Conservation (phyloP, 495 filamentous ascomycete species). For the Podospora pseudopauciseta region DNA sequence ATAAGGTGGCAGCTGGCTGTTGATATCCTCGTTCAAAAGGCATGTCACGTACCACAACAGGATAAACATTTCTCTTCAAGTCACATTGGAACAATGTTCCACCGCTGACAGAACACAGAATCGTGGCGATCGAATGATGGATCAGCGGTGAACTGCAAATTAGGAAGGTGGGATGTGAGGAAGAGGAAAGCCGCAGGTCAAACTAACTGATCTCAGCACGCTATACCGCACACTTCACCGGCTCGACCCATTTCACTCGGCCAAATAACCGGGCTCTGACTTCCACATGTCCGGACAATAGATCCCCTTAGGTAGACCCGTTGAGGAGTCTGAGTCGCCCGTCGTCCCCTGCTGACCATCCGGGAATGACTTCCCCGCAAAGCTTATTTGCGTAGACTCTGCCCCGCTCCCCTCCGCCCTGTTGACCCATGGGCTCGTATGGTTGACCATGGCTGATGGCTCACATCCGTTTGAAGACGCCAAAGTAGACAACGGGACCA, state of each 20-base stretch:
- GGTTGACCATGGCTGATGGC: not conserved
- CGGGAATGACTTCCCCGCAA: not conserved
- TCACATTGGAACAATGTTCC: not conserved
- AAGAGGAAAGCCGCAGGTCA: not conserved
- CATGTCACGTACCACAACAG: not conserved
- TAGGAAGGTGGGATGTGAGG: slow-evolving; percentile 1
- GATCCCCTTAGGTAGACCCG: not conserved
- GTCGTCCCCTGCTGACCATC: not conserved
- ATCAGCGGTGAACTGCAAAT: slow-evolving; percentile 2
- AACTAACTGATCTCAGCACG: not conserved
- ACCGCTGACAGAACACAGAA: not conserved
- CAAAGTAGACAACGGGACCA: not conserved
- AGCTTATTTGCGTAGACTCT: not conserved
- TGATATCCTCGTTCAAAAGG: not conserved
- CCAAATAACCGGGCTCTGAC: not conserved
- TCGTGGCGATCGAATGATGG: slow-evolving; percentile 3
- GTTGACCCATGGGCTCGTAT: not conserved
- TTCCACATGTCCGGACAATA: not conserved
- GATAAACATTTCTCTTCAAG: not conserved
- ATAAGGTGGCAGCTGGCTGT: not conserved
- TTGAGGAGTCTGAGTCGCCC: not conserved
- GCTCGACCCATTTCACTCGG: not conserved
- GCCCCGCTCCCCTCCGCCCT: not conserved
- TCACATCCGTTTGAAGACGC: not conserved
- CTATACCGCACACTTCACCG: not conserved